Evolutionary conservation across 352 stramenopile genomes (phyloP).

Genomic region (Peronospora belbahrii): DNA sequence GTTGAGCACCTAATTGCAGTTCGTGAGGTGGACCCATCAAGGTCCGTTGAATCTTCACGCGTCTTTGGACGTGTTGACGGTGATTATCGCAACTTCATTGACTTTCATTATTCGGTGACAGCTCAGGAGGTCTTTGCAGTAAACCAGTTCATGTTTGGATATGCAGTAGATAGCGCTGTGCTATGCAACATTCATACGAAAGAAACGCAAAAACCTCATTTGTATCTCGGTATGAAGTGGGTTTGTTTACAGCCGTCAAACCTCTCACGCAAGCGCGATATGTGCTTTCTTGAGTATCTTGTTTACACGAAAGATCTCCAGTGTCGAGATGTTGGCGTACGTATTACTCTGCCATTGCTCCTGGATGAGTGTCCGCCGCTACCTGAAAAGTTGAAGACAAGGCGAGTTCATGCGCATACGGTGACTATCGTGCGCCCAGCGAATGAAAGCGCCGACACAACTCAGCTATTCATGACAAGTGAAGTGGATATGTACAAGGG

Average conservation of each 20-base stretch:
- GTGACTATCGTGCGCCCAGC: constrained; percentile 45
- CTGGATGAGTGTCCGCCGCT: constrained; percentile 55
- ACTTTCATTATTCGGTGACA: constrained; percentile 59
- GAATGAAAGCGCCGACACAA: constrained; percentile 30
- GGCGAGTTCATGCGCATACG: constrained; percentile 43
- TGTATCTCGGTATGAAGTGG: constrained; percentile 83
- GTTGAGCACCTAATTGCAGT: constrained; percentile 36
- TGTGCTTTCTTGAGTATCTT: constrained; percentile 73
- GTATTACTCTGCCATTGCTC: constrained; percentile 55
- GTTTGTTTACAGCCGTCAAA: constrained; percentile 48
- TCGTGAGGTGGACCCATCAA: constrained; percentile 28
- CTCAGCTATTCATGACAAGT: constrained; percentile 51
- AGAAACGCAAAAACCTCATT: constrained; percentile 25
- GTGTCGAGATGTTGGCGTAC: constrained; percentile 53
- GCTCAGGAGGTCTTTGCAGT: constrained; percentile 52
- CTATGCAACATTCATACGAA: constrained; percentile 70
- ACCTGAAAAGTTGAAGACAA: constrained; percentile 38
- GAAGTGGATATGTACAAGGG: constrained; percentile 44
- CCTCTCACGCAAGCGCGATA: constrained; percentile 58
- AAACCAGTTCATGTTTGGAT: constrained; percentile 61
- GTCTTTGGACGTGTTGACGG: constrained; percentile 54
- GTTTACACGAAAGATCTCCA: constrained; percentile 53
- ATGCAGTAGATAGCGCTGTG: constrained; percentile 56
- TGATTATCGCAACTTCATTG: constrained; percentile 56
- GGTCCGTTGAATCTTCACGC: constrained; percentile 32